phyloP scores from a whole-genome alignment of 805 yeast genomes.

The Suhomyces sp. region DNA sequence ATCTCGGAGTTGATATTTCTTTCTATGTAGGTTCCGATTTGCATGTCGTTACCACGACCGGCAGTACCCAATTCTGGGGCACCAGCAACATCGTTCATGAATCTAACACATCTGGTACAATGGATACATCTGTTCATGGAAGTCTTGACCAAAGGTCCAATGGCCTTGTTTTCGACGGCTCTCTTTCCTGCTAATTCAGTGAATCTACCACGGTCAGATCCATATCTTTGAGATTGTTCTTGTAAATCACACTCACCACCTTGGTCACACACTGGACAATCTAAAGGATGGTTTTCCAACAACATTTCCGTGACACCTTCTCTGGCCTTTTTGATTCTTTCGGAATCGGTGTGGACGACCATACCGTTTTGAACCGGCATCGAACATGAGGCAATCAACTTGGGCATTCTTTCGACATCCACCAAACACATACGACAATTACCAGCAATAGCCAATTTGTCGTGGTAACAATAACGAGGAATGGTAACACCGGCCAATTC shows the following conservation, averaged over 20 bases:
- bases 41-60: conserved; percentile 91
- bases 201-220: conserved; percentile 84
- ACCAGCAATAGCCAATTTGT: conserved; percentile 86
- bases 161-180: conserved; percentile 86
- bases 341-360: conserved; percentile 79
- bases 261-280: conserved; percentile 91
- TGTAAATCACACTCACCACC: conserved; percentile 94
- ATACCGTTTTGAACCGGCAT: conserved; percentile 89
- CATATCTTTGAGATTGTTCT: conserved; percentile 81
- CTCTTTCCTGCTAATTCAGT: conserved; percentile 79
- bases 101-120: conserved; percentile 88
- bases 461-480: conserved; percentile 91
- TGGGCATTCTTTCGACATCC: conserved; percentile 86
- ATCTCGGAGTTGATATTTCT: conserved; percentile 80
- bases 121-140: conserved; percentile 92
- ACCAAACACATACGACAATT: conserved; percentile 93
- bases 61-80: conserved; percentile 88
- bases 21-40: conserved; percentile 86
- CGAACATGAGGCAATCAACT: conserved; percentile 87
- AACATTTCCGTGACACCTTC: conserved; percentile 91
- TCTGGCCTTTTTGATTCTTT: conserved; percentile 76
- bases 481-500: conserved; percentile 87
- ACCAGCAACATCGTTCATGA: conserved; percentile 88
- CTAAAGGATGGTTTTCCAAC: conserved; percentile 85
- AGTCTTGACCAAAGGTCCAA: conserved; percentile 86